Conservation (phyloP, 2,329 filamentous ascomycete genomes). For the Venturia pyrina region DNA sequence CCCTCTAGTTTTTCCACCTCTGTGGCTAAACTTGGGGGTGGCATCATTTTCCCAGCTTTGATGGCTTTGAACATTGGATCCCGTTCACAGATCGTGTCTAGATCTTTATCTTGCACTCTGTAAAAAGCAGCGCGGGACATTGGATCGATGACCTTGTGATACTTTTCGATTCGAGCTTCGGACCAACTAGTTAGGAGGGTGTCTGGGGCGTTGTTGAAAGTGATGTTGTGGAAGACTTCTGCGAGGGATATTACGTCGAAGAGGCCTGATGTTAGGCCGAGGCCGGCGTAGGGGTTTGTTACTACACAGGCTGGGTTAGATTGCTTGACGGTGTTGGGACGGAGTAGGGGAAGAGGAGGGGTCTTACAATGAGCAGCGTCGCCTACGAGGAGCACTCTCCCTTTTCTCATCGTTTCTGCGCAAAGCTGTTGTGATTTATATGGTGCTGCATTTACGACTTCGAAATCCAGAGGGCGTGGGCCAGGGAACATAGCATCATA, state of each 20-base stretch:
- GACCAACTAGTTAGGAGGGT: conserved; percentile 27
- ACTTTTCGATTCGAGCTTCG: conserved; percentile 24
- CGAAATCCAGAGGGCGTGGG: conserved; percentile 19
- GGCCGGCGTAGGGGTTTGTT: conserved; percentile 28
- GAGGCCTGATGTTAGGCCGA: conserved; percentile 26
- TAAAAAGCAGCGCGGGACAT: conserved; percentile 11
- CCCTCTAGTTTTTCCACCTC: not conserved
- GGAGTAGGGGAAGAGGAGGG: too few species aligned
- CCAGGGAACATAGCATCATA: conserved; percentile 1
- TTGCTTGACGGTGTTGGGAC: not conserved
- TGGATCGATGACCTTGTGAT: conserved; percentile 25
- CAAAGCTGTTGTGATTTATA: conserved; percentile 33
- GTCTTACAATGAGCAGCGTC: conserved; percentile 40
- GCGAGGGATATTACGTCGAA: conserved; percentile 25
- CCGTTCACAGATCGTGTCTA: not conserved
- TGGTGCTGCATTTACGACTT: conserved; percentile 26
- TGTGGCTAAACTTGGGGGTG: not conserved
- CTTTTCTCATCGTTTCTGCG: conserved; percentile 22
- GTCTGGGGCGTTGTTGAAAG: conserved; percentile 17
- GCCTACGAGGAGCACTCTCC: conserved; percentile 44
- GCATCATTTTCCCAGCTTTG: not conserved
- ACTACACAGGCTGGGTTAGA: conserved; percentile 15
- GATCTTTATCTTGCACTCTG: not conserved
- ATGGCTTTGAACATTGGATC: conserved; percentile 6
- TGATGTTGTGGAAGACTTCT: conserved; percentile 20